Base-by-base conservation (phyloP, 345 rosid genomes). In the Hevea brasiliensis region DNA sequence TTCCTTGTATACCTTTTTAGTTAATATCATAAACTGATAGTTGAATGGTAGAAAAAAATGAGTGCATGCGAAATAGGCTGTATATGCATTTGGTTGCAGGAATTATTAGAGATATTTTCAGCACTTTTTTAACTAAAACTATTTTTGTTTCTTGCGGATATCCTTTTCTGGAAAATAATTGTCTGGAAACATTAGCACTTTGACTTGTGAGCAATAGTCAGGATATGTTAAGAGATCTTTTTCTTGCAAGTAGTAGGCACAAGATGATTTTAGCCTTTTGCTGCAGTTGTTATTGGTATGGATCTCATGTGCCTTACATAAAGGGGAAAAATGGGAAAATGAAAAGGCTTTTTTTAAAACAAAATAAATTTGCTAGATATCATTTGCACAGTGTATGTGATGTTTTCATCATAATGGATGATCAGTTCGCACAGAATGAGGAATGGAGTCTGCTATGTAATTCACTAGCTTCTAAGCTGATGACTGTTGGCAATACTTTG, bases 351-450 rank as follows among this genome's bases (percentile, higher is more conserved):
- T n/a, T n/a, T n/a, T 4, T 32, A 32, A 32, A 32, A 32, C 14
- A 32, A 7, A 61, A 21, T 55, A 41, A 60, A 70, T 44, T 17
- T 42, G 45, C 57, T 41, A 63, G 11, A 13, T 50, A 44, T 29
- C 1, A 13, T 65, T 23, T 53, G 18, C 53, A 76, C 7, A n/a
- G 2, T 54, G 29, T 53, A 26, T 67, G 29, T 75, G 61, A 65
- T 48, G 9, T 61, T 75, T 61, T 74, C 73, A 26, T 76, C 12
- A 60, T 78, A 29, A 72, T 79, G 68, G 60, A 74, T 76, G 57
- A 75, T 68, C 94, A 96, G 99, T 91, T 96, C 76, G 95, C 98
- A 29, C 93, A 88, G 80, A 86, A 86, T 81, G 98, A 91, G 73
- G 96, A 93, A 67, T 93, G 99, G 99, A 79, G 83, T 72, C 50